Evolutionary conservation across 2,329 filamentous ascomycete species (phyloP).

Genomic region (Scytalidium lignicola): DNA sequence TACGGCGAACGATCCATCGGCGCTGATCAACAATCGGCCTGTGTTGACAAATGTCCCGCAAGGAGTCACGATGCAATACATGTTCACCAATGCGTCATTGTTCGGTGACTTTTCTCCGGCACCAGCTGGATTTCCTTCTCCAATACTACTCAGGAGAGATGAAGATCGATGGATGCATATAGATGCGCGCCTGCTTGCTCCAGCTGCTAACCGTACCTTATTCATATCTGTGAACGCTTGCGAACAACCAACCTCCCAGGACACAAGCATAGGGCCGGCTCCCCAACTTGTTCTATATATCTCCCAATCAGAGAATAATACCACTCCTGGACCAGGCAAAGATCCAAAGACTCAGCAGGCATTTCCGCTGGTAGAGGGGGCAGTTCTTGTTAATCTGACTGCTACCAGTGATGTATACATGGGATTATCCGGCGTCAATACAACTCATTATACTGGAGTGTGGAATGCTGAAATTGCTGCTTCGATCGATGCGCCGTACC

Average conservation of each 20-base stretch:
- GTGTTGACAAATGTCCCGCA: constrained; percentile 53
- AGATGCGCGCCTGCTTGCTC: constrained; percentile 11
- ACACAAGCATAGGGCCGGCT: constrained; percentile 34
- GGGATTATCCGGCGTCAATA: constrained; percentile 64
- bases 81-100: constrained; percentile 54
- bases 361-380: constrained; percentile 20
- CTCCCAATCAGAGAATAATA: constrained; percentile 59
- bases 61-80: constrained; percentile 59
- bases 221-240: constrained; percentile 88
- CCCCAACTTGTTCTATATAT: constrained; percentile 77
- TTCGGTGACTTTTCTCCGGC: constrained; percentile 36
- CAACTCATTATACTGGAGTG: constrained; percentile 45
- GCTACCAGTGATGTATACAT: constrained; percentile 68
- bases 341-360: constrained; percentile 15
- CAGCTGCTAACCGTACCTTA: constrained; percentile 33
- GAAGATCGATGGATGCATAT: constrained; percentile 8
- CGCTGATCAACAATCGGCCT: constrained; percentile 61
- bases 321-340: constrained; percentile 55
- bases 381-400: constrained; percentile 50
- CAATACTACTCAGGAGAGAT: constrained; percentile 16
- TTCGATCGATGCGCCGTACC: constrained; percentile 74
- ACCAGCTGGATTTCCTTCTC: constrained; percentile 30
- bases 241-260: constrained; percentile 54
- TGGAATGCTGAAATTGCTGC: constrained; percentile 81
- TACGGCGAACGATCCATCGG: constrained; percentile 36